A percentile compares a stretch with the other conserved stretches of the same genome.
These are phyloP conservation scores for Phyllosticta paracitricarpa DNA, from an alignment of 2,329 filamentous ascomycete genomes.

Conservation along the genomic window DNA sequence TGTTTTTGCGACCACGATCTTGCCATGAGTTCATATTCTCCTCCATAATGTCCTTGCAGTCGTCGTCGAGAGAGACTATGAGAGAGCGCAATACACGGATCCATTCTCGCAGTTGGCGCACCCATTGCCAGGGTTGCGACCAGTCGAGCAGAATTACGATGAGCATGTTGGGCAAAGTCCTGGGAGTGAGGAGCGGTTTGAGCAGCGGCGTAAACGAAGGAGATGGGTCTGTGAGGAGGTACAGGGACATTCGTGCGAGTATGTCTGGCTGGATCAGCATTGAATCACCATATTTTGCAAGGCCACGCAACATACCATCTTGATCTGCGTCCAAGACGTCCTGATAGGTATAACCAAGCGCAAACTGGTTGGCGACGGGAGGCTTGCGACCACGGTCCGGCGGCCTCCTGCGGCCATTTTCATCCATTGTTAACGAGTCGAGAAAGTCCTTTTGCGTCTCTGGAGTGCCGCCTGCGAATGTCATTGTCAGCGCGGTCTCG, in stretches of 20 bases:
- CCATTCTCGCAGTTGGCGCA: conserved; percentile 83
- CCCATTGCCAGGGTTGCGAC: conserved; percentile 88
- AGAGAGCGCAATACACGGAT: conserved; percentile 72
- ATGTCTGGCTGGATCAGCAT: conserved; percentile 52
- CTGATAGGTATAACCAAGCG: conserved; percentile 88
- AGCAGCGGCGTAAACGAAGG: conserved; percentile 74
- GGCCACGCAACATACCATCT: conserved; percentile 52
- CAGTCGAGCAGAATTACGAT: conserved; percentile 90
- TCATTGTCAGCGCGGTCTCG: conserved; percentile 10
- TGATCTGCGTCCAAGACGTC: conserved; percentile 90
- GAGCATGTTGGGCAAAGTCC: conserved; percentile 75
- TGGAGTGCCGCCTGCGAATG: conserved; percentile 58
- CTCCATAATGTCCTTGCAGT: conserved; percentile 75
- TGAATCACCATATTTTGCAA: neutral
- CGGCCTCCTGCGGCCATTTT: conserved; percentile 38
- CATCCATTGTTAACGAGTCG: conserved; percentile 37
- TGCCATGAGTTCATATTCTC: conserved; percentile 75
- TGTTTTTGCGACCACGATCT: conserved; percentile 36
- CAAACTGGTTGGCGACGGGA: conserved; percentile 84
- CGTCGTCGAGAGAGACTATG: conserved; percentile 60
- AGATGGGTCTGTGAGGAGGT: conserved; percentile 78
- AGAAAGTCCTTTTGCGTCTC: conserved; percentile 80
- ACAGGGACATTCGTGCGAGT: conserved; percentile 78
- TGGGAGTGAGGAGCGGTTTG: conserved; percentile 71
- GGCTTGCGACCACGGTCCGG: conserved; percentile 47